phyloP scores from a whole-genome alignment of 192 early-diverging fungal genomes.

The Lobulomyces angularis region DNA sequence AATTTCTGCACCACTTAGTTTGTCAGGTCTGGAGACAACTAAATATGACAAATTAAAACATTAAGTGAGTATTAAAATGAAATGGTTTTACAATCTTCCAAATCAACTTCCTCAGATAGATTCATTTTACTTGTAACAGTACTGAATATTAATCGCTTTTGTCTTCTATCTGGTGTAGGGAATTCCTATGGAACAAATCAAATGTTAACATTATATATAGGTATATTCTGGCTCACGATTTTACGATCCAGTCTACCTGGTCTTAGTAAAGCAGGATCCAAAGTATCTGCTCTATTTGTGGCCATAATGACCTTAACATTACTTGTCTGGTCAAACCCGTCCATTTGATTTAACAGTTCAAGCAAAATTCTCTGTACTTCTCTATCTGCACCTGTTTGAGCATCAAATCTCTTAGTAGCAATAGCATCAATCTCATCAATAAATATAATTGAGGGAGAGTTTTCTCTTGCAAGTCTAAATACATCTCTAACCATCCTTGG shows the following conservation, averaged over 20 bases:
- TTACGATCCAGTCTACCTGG: constrained; percentile 96
- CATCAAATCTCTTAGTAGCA: constrained; percentile 82
- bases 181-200: too few species aligned
- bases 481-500: constrained; percentile 96
- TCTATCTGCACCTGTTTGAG: constrained; percentile 94
- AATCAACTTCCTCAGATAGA: constrained; percentile 90
- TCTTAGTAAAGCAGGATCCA: constrained; percentile 92
- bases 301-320: constrained; percentile 99
- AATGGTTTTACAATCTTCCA: constrained; percentile 76
- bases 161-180: constrained; percentile 90
- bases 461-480: constrained; percentile 91
- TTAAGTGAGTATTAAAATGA: not conserved
- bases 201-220: too few species aligned
- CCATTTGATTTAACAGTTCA: constrained; percentile 97
- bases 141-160: constrained; percentile 93
- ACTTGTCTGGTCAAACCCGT: constrained; percentile 95
- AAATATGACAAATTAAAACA: constrained; percentile 8
- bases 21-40: constrained; percentile 94
- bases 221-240: too few species aligned
- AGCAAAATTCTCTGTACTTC: constrained; percentile 97
- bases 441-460: constrained; percentile 95
- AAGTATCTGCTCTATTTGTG: constrained; percentile 91
- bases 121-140: constrained; percentile 97
- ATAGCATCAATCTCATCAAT: constrained; percentile 99
- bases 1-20: constrained; percentile 92